Evolutionary conservation across 495 filamentous ascomycete genomes (phyloP).

Genomic region (Immersiella caudata): DNA sequence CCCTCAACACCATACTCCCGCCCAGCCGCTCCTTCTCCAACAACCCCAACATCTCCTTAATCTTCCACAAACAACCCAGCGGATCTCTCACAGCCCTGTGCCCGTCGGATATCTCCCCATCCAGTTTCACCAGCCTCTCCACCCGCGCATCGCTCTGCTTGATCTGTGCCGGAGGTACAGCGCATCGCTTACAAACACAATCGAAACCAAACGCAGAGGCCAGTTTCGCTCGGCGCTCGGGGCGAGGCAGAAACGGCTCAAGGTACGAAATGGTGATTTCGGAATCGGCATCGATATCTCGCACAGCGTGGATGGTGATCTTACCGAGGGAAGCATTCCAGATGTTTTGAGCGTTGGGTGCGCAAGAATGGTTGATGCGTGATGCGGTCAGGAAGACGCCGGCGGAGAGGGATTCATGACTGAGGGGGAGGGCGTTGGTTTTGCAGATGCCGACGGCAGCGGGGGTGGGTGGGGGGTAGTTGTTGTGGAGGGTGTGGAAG

Average conservation of each 20-base stretch:
- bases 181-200: conserved; percentile 40
- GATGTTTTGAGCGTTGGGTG: conserved; percentile 37
- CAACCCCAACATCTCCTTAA: neutral
- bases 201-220: conserved; percentile 38
- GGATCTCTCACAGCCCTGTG: neutral
- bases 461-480: neutral
- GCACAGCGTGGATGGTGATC: conserved; percentile 39
- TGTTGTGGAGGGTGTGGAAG: conserved; percentile 1
- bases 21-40: neutral
- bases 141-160: conserved; percentile 32
- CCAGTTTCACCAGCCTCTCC: neutral
- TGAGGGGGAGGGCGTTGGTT: conserved; percentile 6
- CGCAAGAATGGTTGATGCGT: conserved; percentile 45
- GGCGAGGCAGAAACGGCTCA: conserved; percentile 20
- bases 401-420: neutral
- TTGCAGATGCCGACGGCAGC: neutral
- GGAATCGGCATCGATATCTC: conserved; percentile 38
- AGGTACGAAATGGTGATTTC: conserved; percentile 46
- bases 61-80: neutral
- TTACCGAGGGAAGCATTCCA: conserved; percentile 38
- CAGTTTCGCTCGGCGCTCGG: conserved; percentile 28
- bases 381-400: conserved; percentile 40
- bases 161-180: conserved; percentile 32
- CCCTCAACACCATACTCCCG: neutral
- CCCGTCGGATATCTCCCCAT: conserved; percentile 4